These are phyloP conservation scores for Chrysoporthe puriensis DNA, from an alignment of 2,329 filamentous ascomycete genomes.

Conservation along the genomic window DNA sequence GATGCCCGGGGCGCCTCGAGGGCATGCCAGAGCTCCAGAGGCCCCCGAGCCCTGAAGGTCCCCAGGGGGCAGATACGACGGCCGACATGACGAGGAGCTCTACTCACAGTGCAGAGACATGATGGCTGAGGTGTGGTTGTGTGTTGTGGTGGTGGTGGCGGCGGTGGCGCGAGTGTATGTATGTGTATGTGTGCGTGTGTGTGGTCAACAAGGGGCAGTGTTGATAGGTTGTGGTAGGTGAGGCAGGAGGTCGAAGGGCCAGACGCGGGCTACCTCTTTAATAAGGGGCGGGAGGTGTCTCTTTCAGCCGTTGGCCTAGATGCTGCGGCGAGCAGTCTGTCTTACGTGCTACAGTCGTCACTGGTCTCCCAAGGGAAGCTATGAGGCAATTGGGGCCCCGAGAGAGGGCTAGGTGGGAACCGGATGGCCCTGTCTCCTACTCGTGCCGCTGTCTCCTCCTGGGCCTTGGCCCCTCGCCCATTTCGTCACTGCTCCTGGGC, in stretches of 20 bases:
- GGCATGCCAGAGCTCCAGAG: background rate
- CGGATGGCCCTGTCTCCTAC: background rate
- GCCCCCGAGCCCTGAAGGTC: background rate
- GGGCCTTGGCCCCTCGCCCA: background rate
- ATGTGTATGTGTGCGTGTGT: conserved; percentile 5
- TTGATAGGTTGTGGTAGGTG: conserved; percentile 3
- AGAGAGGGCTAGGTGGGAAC: conserved; percentile 1
- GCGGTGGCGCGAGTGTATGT: too few species aligned
- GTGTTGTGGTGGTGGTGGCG: background rate
- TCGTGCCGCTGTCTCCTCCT: background rate
- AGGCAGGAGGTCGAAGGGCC: background rate
- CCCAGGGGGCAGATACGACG: background rate
- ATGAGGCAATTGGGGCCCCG: conserved; percentile 25
- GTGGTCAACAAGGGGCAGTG: conserved; percentile 4
- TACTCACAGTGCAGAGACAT: conserved; percentile 66
- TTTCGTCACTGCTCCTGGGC: conserved; percentile 25
- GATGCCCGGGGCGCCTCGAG: background rate
- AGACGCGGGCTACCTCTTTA: conserved; percentile 13
- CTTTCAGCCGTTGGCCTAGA: background rate
- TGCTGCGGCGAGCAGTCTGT: conserved; percentile 16
- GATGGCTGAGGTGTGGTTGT: conserved; percentile 26
- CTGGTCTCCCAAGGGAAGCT: conserved; percentile 22
- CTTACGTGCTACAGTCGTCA: conserved; percentile 29
- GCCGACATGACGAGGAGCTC: conserved; percentile 1
- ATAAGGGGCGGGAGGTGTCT: conserved; percentile 10